These are phyloP conservation scores for Kingdonia uniflora DNA, from an alignment of 164 flowering plant genomes.

Conservation along the genomic window DNA sequence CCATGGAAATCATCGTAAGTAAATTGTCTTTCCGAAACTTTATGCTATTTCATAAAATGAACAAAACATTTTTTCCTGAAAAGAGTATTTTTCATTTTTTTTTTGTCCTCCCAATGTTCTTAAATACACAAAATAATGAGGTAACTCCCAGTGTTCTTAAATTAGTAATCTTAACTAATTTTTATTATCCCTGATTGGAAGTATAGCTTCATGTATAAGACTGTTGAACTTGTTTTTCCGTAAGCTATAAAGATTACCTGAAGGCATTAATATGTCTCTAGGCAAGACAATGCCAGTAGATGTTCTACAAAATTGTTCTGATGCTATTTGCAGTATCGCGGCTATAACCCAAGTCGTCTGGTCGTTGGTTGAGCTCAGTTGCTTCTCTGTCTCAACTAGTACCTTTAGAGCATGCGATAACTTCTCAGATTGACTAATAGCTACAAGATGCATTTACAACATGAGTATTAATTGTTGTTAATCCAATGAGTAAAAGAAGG, in stretches of 20 bases:
- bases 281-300: slow-evolving; percentile 16
- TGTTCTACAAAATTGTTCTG: slow-evolving; percentile 11
- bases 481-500: too few species aligned
- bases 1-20: too few species aligned
- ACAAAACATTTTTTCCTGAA: too few species aligned
- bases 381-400: slow-evolving; percentile 26
- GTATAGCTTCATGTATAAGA: neutral
- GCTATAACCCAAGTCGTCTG: slow-evolving; percentile 19
- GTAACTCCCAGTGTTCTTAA: too few species aligned
- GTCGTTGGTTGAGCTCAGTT: slow-evolving; percentile 19
- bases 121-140: too few species aligned
- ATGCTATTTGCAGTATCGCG: slow-evolving; percentile 23
- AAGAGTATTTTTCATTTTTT: too few species aligned
- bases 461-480: slow-evolving; percentile 1
- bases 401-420: slow-evolving; percentile 24
- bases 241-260: slow-evolving; percentile 9
- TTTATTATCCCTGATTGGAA: too few species aligned
- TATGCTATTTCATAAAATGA: too few species aligned
- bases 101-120: too few species aligned
- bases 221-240: neutral
- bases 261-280: slow-evolving; percentile 7
- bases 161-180: too few species aligned
- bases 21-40: too few species aligned
- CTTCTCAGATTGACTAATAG: slow-evolving; percentile 14
- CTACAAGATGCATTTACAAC: slow-evolving; percentile 12